Evolutionary conservation across 2,329 filamentous ascomycete genomes (phyloP).

Genomic region (Pseudogymnoascus sp.): DNA sequence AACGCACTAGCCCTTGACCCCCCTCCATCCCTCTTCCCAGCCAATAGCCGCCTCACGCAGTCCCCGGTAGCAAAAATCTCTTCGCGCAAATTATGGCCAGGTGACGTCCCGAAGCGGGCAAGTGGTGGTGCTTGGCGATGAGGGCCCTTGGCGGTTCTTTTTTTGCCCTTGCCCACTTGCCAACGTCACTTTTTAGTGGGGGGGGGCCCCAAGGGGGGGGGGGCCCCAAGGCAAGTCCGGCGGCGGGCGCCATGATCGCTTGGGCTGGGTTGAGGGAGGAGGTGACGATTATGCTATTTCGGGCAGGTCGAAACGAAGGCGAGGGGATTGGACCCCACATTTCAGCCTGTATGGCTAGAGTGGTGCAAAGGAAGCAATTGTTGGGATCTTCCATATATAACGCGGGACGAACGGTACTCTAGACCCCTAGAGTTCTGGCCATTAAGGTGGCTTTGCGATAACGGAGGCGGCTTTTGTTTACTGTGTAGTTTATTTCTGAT

Average conservation of each 20-base stretch:
- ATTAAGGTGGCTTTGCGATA: background rate
- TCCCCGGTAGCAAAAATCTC: background rate
- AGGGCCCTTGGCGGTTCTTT: too few species aligned
- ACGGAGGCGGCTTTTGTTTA: too few species aligned
- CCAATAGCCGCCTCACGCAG: background rate
- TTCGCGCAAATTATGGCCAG: background rate
- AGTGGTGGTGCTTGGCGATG: background rate
- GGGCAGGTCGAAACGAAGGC: background rate
- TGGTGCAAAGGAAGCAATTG: background rate
- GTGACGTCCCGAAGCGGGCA: background rate
- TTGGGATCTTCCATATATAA: background rate
- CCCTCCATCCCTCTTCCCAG: background rate
- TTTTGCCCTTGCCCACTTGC: background rate
- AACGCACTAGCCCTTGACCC: background rate
- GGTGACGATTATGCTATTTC: background rate
- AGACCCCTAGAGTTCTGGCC: background rate
- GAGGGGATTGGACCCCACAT: background rate
- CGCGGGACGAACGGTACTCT: background rate
- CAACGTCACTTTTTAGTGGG: background rate
- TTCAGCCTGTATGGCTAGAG: background rate
- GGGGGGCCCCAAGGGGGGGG: background rate
- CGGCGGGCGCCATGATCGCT: background rate
- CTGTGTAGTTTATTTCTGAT: too few species aligned
- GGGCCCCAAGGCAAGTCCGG: background rate
- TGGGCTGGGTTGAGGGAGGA: too few species aligned